These are phyloP conservation scores for Linaria vulgaris DNA, from an alignment of 257 asterid species.

Conservation along the genomic window DNA sequence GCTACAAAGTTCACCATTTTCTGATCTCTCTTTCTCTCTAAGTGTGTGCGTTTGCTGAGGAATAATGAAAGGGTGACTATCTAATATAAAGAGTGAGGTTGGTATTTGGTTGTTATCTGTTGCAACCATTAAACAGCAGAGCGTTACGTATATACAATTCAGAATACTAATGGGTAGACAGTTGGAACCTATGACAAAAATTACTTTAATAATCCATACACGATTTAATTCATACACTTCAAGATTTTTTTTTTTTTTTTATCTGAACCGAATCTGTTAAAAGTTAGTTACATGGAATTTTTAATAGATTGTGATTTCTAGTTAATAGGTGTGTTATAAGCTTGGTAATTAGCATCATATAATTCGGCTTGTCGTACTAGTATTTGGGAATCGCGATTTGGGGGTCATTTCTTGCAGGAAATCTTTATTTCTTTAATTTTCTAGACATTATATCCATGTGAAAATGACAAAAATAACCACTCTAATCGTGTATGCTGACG, in stretches of 20 bases:
- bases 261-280: too few relatives aligned
- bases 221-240: too few relatives aligned
- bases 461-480: too few relatives aligned
- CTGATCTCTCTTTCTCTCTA: background rate
- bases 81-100: slow-evolving; percentile 23
- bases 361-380: too few relatives aligned
- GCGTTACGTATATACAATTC: background rate
- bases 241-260: too few relatives aligned
- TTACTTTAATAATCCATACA: background rate
- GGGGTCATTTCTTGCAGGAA: slow-evolving; percentile 48
- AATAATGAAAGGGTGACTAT: slow-evolving; percentile 1
- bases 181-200: slow-evolving; percentile 1
- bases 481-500: background rate
- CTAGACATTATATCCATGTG: background rate
- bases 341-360: too few relatives aligned
- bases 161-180: background rate
- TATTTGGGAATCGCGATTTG: too few relatives aligned
- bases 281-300: too few relatives aligned
- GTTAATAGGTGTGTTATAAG: too few relatives aligned
- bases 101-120: slow-evolving; percentile 45
- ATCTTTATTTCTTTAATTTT: slow-evolving; percentile 18
- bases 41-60: slow-evolving; percentile 3
- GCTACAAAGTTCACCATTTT: slow-evolving; percentile 75
- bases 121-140: slow-evolving; percentile 21
- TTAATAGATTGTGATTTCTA: too few relatives aligned